Evolutionary conservation across 768 basidiomycete genomes (phyloP).

Genomic region (Lactifluus piperatus): DNA sequence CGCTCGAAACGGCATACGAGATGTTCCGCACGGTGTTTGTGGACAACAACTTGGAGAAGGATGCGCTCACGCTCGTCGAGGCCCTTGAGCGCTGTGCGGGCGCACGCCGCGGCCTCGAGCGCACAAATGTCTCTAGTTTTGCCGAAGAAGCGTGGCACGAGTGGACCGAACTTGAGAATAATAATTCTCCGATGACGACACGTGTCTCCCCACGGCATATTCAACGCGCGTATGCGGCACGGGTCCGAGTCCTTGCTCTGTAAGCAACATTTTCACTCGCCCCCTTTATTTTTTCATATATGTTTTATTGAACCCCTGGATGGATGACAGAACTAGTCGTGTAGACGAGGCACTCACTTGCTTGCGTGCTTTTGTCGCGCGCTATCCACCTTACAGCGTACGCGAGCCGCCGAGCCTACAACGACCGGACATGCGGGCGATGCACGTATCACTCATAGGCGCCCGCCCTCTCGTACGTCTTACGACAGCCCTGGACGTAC

Average conservation of each 20-base stretch:
- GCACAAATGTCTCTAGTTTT: constrained; percentile 40
- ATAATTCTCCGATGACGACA: constrained; percentile 18
- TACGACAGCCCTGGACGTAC: constrained; percentile 45
- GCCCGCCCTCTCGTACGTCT: constrained; percentile 64
- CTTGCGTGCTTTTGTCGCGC: constrained; percentile 50
- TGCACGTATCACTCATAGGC: constrained; percentile 51
- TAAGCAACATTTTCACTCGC: constrained; percentile 24
- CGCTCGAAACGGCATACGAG: constrained; percentile 38
- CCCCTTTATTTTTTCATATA: background rate
- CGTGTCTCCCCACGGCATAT: constrained; percentile 37
- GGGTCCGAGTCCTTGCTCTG: constrained; percentile 58
- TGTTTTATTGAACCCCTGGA: background rate
- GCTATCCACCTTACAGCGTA: constrained; percentile 54
- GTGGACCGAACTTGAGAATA: constrained; percentile 46
- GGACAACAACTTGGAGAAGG: constrained; percentile 34
- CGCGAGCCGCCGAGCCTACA: constrained; percentile 25
- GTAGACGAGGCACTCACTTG: constrained; percentile 45
- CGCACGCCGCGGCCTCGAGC: constrained; percentile 36
- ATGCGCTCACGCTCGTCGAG: constrained; percentile 51
- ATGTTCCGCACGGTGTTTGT: constrained; percentile 45
- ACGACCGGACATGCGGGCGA: constrained; percentile 26
- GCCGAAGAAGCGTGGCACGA: constrained; percentile 57
- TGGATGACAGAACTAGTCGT: constrained; percentile 35
- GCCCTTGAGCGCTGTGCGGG: constrained; percentile 58
- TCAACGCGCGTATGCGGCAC: constrained; percentile 60